These are phyloP conservation scores for Penicillium pancosmium DNA, from an alignment of 495 filamentous ascomycete genomes.

Conservation along the genomic window DNA sequence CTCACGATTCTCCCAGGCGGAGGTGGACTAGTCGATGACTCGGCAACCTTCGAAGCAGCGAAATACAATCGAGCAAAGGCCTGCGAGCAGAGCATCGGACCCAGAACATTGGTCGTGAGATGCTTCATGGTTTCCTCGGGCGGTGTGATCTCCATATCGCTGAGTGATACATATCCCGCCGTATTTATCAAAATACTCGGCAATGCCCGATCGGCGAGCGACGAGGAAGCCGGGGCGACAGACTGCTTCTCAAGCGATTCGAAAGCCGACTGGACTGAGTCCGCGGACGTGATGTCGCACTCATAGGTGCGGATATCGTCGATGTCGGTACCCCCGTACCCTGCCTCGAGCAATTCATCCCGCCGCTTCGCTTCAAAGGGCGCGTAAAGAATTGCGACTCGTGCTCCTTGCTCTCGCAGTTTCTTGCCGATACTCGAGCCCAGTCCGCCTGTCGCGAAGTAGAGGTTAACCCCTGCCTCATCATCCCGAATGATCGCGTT, in stretches of 20 bases:
- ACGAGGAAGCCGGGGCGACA: slow-evolving; percentile 18
- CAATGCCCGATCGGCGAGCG: slow-evolving; percentile 20
- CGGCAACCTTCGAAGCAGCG: slow-evolving; percentile 19
- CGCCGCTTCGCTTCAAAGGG: slow-evolving; percentile 42
- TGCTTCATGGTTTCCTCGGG: slow-evolving; percentile 45
- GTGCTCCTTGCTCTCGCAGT: slow-evolving; percentile 38
- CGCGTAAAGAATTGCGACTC: slow-evolving; percentile 43
- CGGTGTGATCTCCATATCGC: slow-evolving; percentile 40
- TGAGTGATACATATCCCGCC: slow-evolving; percentile 46
- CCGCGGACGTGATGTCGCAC: slow-evolving; percentile 45
- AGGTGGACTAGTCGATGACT: slow-evolving; percentile 20
- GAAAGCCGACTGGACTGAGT: slow-evolving; percentile 40
- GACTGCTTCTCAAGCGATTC: slow-evolving; percentile 24
- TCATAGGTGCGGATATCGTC: slow-evolving; percentile 39
- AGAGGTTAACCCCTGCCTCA: slow-evolving; percentile 7
- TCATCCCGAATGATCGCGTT: neutral
- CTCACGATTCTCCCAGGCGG: slow-evolving; percentile 42
- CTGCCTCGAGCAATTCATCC: slow-evolving; percentile 36
- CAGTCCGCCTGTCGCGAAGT: slow-evolving; percentile 34
- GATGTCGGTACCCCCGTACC: slow-evolving; percentile 26
- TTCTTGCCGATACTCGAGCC: slow-evolving; percentile 45
- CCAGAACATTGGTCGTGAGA: slow-evolving; percentile 40
- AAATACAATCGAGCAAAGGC: slow-evolving; percentile 45
- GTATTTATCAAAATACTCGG: slow-evolving; percentile 47
- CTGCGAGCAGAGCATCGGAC: slow-evolving; percentile 48